phyloP scores from a whole-genome alignment of 306 rosid species.

The Clitoria ternatea region DNA sequence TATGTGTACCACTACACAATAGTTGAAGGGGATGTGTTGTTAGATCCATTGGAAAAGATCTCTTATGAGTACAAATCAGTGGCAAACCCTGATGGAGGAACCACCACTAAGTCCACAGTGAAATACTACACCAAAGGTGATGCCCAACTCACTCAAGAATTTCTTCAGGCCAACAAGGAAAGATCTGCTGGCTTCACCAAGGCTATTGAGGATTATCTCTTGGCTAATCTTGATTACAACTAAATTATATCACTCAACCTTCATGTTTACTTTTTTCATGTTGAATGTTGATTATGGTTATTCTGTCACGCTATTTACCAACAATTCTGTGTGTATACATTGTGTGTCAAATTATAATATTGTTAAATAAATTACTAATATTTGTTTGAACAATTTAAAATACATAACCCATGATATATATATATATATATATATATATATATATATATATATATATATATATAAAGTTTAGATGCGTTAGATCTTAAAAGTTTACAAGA shows the following conservation, averaged over 20 bases:
- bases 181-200: constrained; percentile 31
- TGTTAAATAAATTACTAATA: no score
- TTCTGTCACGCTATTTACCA: no score
- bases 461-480: no score
- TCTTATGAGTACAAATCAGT: constrained; percentile 28
- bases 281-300: neutral
- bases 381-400: no score
- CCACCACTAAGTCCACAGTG: constrained; percentile 30
- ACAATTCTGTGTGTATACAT: no score
- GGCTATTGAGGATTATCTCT: constrained; percentile 44
- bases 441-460: no score
- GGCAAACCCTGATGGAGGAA: constrained; percentile 30
- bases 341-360: no score
- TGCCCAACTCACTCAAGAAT: constrained; percentile 27
- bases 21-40: constrained; percentile 35
- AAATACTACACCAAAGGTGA: constrained; percentile 37
- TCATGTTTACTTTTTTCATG: neutral
- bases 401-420: no score
- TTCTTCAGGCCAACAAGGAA: constrained; percentile 34
- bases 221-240: constrained; percentile 47
- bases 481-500: no score
- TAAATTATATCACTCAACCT: neutral
- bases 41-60: constrained; percentile 35
- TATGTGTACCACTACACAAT: constrained; percentile 32
- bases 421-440: no score